Conservation (phyloP, 2,329 filamentous ascomycete genomes). For the Plenodomus tracheiphilus region DNA sequence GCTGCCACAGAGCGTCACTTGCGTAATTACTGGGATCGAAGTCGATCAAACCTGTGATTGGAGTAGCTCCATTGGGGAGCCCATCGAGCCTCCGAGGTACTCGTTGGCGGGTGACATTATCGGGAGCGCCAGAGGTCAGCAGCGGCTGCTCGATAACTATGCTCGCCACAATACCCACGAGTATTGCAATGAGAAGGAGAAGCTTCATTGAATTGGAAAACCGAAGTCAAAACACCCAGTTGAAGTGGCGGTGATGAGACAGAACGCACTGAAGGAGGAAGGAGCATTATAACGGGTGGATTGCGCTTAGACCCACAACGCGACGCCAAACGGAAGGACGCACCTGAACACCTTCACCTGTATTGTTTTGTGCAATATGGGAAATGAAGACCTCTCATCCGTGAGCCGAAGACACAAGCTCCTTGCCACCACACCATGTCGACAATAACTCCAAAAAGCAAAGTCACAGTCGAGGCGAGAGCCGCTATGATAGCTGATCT, state of each 20-base stretch:
- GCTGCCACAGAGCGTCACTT: slow-evolving; percentile 11
- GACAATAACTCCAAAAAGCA: background rate
- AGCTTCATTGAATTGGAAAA: background rate
- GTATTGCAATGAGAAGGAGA: background rate
- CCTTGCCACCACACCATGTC: background rate
- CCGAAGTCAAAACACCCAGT: background rate
- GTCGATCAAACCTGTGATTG: background rate
- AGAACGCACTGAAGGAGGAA: background rate
- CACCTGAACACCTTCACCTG: background rate
- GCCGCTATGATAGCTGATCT: slow-evolving; percentile 35
- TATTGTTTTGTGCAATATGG: background rate
- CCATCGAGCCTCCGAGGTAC: background rate
- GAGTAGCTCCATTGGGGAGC: background rate
- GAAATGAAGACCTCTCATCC: background rate
- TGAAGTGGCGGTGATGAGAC: background rate
- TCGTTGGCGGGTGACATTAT: background rate
- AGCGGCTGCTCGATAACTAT: background rate
- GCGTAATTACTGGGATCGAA: slow-evolving; percentile 9
- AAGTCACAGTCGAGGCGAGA: slow-evolving; percentile 32
- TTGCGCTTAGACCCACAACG: background rate
- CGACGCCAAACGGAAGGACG: background rate
- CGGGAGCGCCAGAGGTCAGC: background rate
- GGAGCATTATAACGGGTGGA: background rate
- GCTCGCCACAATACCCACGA: background rate
- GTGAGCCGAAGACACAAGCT: no score